phyloP scores from a whole-genome alignment of 805 yeast species.

The Ogataea angusta region DNA sequence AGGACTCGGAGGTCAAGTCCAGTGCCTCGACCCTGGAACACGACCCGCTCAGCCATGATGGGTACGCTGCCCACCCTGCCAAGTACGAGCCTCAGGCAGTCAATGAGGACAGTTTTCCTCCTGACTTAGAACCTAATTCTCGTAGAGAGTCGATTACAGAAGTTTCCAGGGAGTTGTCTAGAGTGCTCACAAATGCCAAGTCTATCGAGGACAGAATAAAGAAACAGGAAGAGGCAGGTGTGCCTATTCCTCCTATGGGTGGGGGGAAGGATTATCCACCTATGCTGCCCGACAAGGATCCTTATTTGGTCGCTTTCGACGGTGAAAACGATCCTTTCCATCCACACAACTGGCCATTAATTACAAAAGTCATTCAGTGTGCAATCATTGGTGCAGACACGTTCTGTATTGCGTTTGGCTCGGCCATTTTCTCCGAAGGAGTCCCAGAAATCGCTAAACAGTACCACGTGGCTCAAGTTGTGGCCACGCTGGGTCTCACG shows the following conservation, averaged over 20 bases:
- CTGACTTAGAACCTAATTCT: constrained; percentile 4
- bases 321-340: constrained; percentile 77
- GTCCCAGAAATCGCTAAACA: constrained; percentile 43
- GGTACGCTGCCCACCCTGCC: constrained; percentile 7
- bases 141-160: constrained; percentile 19
- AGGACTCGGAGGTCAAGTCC: neutral
- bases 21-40: constrained; percentile 8
- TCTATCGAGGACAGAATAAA: constrained; percentile 28
- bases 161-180: constrained; percentile 31
- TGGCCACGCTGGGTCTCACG: constrained; percentile 73
- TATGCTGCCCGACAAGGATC: constrained; percentile 47
- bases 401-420: constrained; percentile 62
- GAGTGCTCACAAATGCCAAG: constrained; percentile 40
- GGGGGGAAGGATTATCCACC: constrained; percentile 64
- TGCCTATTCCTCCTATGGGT: constrained; percentile 61
- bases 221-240: constrained; percentile 31
- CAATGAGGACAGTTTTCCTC: constrained; percentile 1
- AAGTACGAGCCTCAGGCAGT: constrained; percentile 8
- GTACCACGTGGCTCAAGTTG: constrained; percentile 62
- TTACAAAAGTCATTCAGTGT: constrained; percentile 45
- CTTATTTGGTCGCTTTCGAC: constrained; percentile 66
- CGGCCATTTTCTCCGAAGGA: constrained; percentile 76
- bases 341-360: constrained; percentile 73
- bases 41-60: constrained; percentile 6
- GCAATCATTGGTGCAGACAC: constrained; percentile 47